Evolutionary conservation across 352 stramenopile genomes (phyloP).

Genomic region (Phytopythium delawarense): DNA sequence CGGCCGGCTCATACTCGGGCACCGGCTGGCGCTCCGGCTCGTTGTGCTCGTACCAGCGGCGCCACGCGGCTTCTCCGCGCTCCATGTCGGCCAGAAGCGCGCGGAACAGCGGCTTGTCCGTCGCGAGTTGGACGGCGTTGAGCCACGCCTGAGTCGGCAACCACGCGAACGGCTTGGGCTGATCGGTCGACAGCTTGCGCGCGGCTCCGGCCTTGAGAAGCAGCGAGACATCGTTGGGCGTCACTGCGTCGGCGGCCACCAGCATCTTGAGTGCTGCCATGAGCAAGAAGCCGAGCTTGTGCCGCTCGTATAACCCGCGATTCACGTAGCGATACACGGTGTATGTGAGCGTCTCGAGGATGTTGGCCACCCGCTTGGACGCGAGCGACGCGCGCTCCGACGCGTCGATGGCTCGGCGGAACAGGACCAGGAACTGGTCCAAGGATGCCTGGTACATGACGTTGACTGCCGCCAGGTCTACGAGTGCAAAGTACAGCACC

Average conservation of each 20-base stretch:
- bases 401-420: conserved; percentile 77
- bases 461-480: conserved; percentile 87
- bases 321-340: conserved; percentile 73
- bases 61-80: conserved; percentile 64
- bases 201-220: conserved; percentile 71
- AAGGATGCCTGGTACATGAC: conserved; percentile 90
- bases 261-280: conserved; percentile 77
- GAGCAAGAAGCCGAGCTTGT: conserved; percentile 73
- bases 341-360: conserved; percentile 87
- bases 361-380: conserved; percentile 84
- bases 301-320: conserved; percentile 67
- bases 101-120: conserved; percentile 60
- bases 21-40: conserved; percentile 57
- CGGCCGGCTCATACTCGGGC: conserved; percentile 60
- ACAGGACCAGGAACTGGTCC: conserved; percentile 88
- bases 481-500: conserved; percentile 89
- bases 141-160: conserved; percentile 62
- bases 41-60: conserved; percentile 79
- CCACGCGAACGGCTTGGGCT: conserved; percentile 72
- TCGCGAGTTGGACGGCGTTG: conserved; percentile 66
- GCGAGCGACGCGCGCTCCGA: conserved; percentile 74
- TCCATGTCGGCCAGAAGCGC: conserved; percentile 62
- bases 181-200: conserved; percentile 52
- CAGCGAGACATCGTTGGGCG: conserved; percentile 50
- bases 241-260: conserved; percentile 53